Base-by-base conservation (phyloP, 2,329 filamentous ascomycete species). In the Fusarium goolgardi region DNA sequence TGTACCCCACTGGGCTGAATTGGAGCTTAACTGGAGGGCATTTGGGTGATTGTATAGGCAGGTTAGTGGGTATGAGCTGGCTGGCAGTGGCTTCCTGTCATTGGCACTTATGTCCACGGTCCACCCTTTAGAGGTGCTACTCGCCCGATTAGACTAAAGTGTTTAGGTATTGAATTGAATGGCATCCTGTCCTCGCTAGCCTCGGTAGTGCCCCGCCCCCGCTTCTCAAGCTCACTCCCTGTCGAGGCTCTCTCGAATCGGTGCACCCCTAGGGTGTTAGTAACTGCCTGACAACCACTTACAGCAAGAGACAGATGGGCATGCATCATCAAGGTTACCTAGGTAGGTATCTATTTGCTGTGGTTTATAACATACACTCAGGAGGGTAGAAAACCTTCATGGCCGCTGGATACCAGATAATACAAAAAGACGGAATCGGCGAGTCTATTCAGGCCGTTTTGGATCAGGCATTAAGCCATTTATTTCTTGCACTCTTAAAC, bases 71-170 rank as follows among this genome's bases (percentile, higher is more conserved):
- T 29, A 34, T 41, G 35, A 41, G 34, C n/a, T 39, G 21, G 23
- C n/a, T 39, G 21, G 15, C 18, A 16, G 13, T 27, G 18, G 23
- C 21, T 27, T n/a, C 25, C 21, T 27, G 37, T 37, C 21, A 50
- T 50, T 20, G 21, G 32, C 18, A 39, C 47, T 20, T 39, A 23
- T 23, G 18, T 29, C 25, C 7, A n/a, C 25, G 18, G 18, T 29
- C 25, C 7, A n/a, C 25, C 18, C n/a, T 29, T 29, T 4, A n/a
- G 23, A 39, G 18, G 12, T 32, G 31, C 13, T 50, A 5, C 47
- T 50, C 49, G 46, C 59, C 45, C 34, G 40, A 46, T 54, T 21
- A 61, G 40, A 46, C 46, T 21, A 61, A 45, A 35, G 23, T 53
- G 59, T 35, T 18, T 11, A 21, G 21, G 21, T 21, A 25, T 32